These are phyloP conservation scores for Laetiporus sulphureus DNA, from an alignment of 1,284 basidiomycete genomes.

Conservation along the genomic window DNA sequence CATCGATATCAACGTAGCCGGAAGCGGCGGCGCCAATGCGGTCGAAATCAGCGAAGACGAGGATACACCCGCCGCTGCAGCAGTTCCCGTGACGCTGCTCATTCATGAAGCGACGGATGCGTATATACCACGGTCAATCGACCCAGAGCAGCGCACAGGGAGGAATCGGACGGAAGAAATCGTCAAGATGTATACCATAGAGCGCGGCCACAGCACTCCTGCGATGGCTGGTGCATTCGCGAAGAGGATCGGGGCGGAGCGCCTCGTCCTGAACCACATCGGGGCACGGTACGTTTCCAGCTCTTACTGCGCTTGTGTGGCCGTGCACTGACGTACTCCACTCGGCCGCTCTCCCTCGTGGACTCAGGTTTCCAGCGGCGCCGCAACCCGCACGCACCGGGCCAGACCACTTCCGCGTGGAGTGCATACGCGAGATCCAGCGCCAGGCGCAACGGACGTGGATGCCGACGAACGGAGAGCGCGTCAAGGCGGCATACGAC, in stretches of 20 bases:
- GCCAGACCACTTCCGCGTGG: conserved; percentile 30
- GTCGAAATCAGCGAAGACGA: conserved; percentile 3
- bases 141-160: conserved; percentile 34
- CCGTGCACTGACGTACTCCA: neutral
- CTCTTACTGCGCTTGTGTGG: neutral
- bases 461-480: conserved; percentile 30
- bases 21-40: neutral
- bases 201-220: conserved; percentile 80
- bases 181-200: conserved; percentile 51
- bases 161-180: conserved; percentile 35
- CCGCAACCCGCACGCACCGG: conserved; percentile 28
- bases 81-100: conserved; percentile 33
- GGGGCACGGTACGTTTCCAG: conserved; percentile 49
- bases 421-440: conserved; percentile 58
- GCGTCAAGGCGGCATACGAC: conserved; percentile 58
- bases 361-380: conserved; percentile 32
- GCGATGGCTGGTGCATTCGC: conserved; percentile 81
- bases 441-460: conserved; percentile 56
- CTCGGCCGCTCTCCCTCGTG: conserved; percentile 9
- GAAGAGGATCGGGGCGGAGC: conserved; percentile 51
- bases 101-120: conserved; percentile 87
- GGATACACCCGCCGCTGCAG: neutral
- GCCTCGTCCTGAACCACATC: conserved; percentile 80
- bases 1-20: conserved; percentile 1
- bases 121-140: conserved; percentile 53